Base-by-base conservation (phyloP, 768 basidiomycete genomes). In the Sarcodon aspratus region DNA sequence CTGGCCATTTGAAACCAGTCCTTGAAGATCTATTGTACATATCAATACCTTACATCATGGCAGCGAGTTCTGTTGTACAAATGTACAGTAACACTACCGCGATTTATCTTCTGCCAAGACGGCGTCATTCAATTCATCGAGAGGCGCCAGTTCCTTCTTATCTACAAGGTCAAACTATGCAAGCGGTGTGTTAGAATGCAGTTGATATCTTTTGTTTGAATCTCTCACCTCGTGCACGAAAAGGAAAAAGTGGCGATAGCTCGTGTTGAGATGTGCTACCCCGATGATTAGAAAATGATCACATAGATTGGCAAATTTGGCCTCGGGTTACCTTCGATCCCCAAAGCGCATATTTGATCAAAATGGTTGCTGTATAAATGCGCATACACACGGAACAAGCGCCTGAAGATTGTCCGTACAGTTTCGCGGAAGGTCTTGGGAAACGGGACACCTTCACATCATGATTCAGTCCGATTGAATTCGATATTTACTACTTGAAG, bases 291-390 rank as follows among this genome's bases (percentile, higher is more conserved):
- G 7, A 17, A 27, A 11, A 27, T 10, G n/a, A 27, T 7, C 18
- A 10, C 47, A 13, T 45, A 32, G 47, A 34, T 13, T 9, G 17
- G 33, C 49, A 47, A 45, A 45, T 37, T 40, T 38, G 45, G 40
- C 27, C 52, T 47, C 70, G 21, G 21, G 21, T 36, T 52, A 95
- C 95, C 95, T 78, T 99, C 96, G 47, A 99, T 97, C 6, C 94
- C 94, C 43, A 99, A 69, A 11, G 96, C 96, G 63, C 95, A 98
- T 51, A 98, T 90, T 58, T 98, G 95, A 59, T 98, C 96, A 64
- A 99, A 98, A 66, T 99, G 96, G 56, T 92, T 95, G 72, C 93
- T 95, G 71, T 99, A 99, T 60, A 98, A 82, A 63, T 99, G 96
- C 15, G 93, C 96, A 63, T 99, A 99, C 37, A 99, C 88, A 13